A percentile compares a stretch with the other conserved stretches of the same genome.
Conservation (phyloP, 2,329 filamentous ascomycete genomes). For the Penicillium crustosum region DNA sequence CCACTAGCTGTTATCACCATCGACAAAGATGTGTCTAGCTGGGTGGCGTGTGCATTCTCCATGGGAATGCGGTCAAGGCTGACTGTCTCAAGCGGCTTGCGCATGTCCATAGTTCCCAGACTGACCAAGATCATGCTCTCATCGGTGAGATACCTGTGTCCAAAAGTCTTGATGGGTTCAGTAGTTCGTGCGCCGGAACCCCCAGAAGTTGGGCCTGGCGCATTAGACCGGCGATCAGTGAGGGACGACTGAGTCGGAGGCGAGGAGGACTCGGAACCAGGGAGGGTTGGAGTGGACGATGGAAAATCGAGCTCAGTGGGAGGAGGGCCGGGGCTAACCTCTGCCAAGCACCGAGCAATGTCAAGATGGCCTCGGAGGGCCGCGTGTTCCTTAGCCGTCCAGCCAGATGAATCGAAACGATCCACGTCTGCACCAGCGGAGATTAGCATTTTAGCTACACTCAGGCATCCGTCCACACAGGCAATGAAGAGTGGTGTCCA, state of each 20-base stretch:
- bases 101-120: slow-evolving; percentile 89
- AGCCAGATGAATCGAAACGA: slow-evolving; percentile 79
- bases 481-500: slow-evolving; percentile 97
- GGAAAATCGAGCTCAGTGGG: slow-evolving; percentile 30
- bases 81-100: slow-evolving; percentile 77
- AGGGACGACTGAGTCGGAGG: slow-evolving; percentile 41
- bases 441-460: slow-evolving; percentile 73
- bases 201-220: slow-evolving; percentile 36
- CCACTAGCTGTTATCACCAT: slow-evolving; percentile 84
- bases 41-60: slow-evolving; percentile 82
- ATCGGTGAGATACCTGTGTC: slow-evolving; percentile 88
- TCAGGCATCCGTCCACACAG: slow-evolving; percentile 79
- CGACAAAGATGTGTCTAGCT: slow-evolving; percentile 90
- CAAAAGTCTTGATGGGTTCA: slow-evolving; percentile 90
- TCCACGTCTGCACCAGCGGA: slow-evolving; percentile 74
- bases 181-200: slow-evolving; percentile 42
- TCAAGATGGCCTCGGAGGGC: slow-evolving; percentile 82
- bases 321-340: slow-evolving; percentile 51
- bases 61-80: slow-evolving; percentile 85
- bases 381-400: slow-evolving; percentile 92
- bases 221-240: slow-evolving; percentile 45
- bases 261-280: slow-evolving; percentile 37
- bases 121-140: slow-evolving; percentile 90
- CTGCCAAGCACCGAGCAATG: slow-evolving; percentile 69
- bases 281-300: slow-evolving; percentile 28